A percentile compares a stretch with the other conserved stretches of the same genome.
These are phyloP conservation scores for Crithidia sp. DNA, from an alignment of 208 protist genomes.

Conservation along the genomic window DNA sequence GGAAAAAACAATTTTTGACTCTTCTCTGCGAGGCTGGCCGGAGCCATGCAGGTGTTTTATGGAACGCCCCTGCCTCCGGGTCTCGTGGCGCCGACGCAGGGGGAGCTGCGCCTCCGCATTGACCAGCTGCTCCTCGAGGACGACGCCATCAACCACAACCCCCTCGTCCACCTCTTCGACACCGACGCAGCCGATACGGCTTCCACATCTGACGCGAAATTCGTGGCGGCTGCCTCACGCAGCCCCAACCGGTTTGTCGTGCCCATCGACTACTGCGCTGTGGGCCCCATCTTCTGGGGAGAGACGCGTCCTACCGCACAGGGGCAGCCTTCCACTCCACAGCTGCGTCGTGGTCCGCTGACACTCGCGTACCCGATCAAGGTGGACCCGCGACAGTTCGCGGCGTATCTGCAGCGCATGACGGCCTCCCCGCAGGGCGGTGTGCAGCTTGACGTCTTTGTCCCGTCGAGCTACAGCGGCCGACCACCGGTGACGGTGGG, in stretches of 20 bases:
- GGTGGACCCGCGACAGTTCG: conserved; percentile 51
- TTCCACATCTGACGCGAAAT: background rate
- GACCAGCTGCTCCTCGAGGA: conserved; percentile 82
- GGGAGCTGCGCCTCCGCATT: conserved; percentile 82
- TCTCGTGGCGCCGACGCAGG: conserved; percentile 67
- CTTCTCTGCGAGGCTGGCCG: background rate
- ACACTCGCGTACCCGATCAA: conserved; percentile 84
- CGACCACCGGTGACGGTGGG: conserved; percentile 64
- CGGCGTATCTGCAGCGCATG: conserved; percentile 71
- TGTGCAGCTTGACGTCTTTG: conserved; percentile 76
- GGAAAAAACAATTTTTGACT: no score
- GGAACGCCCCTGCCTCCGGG: conserved; percentile 72
- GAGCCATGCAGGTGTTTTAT: conserved; percentile 62
- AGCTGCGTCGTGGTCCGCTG: conserved; percentile 48
- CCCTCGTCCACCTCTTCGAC: conserved; percentile 46
- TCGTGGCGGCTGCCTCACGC: conserved; percentile 4
- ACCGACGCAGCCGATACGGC: background rate
- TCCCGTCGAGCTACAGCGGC: conserved; percentile 86
- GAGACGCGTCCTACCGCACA: conserved; percentile 62
- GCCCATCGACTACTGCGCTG: conserved; percentile 80
- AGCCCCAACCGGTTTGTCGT: conserved; percentile 64
- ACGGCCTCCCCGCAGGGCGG: conserved; percentile 54
- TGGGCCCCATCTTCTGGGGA: conserved; percentile 83
- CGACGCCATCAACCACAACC: conserved; percentile 65
- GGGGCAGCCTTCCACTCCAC: conserved; percentile 70